Evolutionary conservation across 1,284 basidiomycete genomes (phyloP), one percentile per base, ranked within the genome.

Genomic region (Rhizoctonia solani): DNA sequence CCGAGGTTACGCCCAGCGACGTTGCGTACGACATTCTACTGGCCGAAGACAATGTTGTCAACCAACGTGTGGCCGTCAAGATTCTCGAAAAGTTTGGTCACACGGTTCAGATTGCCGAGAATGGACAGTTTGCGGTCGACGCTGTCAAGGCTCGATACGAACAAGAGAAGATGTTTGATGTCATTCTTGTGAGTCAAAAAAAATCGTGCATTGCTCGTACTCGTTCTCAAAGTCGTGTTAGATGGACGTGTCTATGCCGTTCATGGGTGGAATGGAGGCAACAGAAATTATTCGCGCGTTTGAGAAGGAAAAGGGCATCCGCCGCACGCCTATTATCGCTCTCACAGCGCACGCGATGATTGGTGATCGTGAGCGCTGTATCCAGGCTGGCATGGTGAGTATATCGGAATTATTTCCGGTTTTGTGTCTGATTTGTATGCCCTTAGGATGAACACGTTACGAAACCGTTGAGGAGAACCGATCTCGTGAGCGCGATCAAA

Each of bases 241-340:
- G 87, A 98, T 99, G 97, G 96, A 99, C 74, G 92, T 98, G 19
- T 95, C 92, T 3, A 97, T 97, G 95, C 95, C 94, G 13, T 89
- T 95, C 79, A 95, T 96, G 94, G 92, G 92, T 71, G 92, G 92
- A 72, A 92, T 93, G 87, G 90, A 94, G 75, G 92, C 92, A 1
- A 94, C 92, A 0, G 87, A 92, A 72, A 78, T 90, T 21, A 92
- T 92, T 71, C 83, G 90, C 52, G 82, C 86, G 55, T 94, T 89
- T 76, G 97, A 99, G 79, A 82, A 84, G 74, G 83, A 88, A 69
- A 85, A 87, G 69, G 83, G 85, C 23, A 81, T 93, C 42, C 79
- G 86, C 27, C 83, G 87, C 6, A 93, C 89, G 9, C 96, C 97
- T 0, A 99, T 99, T 73, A 94, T 99, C 72, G 96, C 96, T 0